Evolutionary conservation across 371 early-diverging fungal genomes (phyloP).

Genomic region (Batkoa obscura): DNA sequence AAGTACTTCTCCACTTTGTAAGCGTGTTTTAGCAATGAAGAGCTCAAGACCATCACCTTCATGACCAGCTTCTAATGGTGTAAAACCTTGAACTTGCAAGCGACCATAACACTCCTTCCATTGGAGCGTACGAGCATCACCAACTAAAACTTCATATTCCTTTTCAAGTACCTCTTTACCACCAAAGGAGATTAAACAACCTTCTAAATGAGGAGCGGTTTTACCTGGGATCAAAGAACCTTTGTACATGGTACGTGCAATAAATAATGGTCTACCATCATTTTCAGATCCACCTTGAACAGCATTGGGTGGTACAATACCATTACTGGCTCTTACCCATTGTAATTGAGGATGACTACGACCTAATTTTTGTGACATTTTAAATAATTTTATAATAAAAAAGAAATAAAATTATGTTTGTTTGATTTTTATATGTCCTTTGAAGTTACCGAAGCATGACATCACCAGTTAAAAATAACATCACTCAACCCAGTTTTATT

Average conservation of each 20-base stretch:
- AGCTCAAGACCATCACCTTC: slow-evolving; percentile 20
- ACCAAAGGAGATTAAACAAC: slow-evolving; percentile 18
- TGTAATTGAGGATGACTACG: background rate
- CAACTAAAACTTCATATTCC: slow-evolving; percentile 26
- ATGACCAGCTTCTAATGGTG: slow-evolving; percentile 20
- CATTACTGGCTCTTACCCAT: slow-evolving; percentile 6
- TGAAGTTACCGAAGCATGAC: too few relatives aligned
- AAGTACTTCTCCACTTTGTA: background rate
- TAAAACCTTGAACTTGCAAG: slow-evolving; percentile 7
- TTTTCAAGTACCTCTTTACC: slow-evolving; percentile 15
- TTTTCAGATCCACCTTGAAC: slow-evolving; percentile 8
- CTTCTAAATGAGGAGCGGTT: slow-evolving; percentile 18
- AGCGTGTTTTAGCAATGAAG: background rate
- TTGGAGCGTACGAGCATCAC: slow-evolving; percentile 17
- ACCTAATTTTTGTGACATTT: background rate
- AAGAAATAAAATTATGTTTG: too few relatives aligned
- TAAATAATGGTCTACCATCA: slow-evolving; percentile 8
- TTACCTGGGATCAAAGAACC: slow-evolving; percentile 29
- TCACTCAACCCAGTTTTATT: too few relatives aligned
- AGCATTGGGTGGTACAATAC: slow-evolving; percentile 7
- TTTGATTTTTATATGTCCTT: too few relatives aligned
- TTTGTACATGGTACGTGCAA: slow-evolving; percentile 7
- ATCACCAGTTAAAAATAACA: too few relatives aligned
- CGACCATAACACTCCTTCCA: slow-evolving; percentile 20
- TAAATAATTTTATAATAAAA: too few relatives aligned